Evolutionary conservation across 371 early-diverging fungal genomes (phyloP).

Genomic region (Apophysomyces ossiformis): DNA sequence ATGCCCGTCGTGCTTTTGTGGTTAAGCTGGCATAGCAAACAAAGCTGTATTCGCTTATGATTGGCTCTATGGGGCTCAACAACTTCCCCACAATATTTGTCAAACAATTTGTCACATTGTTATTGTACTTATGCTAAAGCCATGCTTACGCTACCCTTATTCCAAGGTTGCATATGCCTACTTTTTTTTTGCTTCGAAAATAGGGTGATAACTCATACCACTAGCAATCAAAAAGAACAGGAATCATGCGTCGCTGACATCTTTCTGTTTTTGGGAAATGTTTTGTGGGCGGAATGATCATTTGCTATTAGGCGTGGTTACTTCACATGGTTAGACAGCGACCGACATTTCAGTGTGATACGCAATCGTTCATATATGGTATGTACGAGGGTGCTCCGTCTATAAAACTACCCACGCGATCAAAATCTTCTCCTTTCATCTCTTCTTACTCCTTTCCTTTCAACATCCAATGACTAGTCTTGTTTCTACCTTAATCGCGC

Average conservation of each 20-base stretch:
- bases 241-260: neutral
- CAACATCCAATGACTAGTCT: conserved; percentile 4
- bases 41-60: neutral
- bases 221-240: neutral
- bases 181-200: neutral
- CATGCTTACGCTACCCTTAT: neutral
- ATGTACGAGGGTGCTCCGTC: neutral
- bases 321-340: neutral
- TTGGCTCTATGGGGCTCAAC: conserved; percentile 1
- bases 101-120: conserved; percentile 1
- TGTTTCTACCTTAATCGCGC: neutral
- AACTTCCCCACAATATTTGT: neutral
- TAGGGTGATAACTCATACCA: neutral
- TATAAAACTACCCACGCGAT: conserved; percentile 3
- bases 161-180: neutral
- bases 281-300: conserved; percentile 3
- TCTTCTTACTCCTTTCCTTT: neutral
- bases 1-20: neutral
- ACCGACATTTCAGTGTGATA: conserved; percentile 8
- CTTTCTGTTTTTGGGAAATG: conserved; percentile 7
- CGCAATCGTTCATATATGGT: neutral
- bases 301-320: conserved; percentile 1
- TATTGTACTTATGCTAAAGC: conserved; percentile 5
- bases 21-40: neutral
- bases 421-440: neutral